Conservation (phyloP, 129 eudicot species). For the Silybum marianum region DNA sequence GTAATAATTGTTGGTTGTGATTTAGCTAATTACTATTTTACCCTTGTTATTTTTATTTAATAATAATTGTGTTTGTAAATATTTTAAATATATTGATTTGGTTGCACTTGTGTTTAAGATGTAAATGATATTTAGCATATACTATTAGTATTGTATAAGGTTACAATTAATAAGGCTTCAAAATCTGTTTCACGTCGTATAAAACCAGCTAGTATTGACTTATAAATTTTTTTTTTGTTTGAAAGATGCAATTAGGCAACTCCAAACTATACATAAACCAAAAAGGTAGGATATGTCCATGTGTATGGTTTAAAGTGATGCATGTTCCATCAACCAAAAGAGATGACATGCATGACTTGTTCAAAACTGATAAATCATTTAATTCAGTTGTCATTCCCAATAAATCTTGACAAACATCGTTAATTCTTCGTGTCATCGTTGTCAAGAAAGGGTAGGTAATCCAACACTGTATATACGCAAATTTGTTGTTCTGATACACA, state of each 20-base stretch:
- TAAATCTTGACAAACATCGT: not conserved
- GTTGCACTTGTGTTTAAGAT: not conserved
- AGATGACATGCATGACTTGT: not conserved
- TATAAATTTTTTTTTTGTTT: too few relatives aligned
- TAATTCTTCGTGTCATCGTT: not conserved
- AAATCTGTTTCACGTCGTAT: not conserved
- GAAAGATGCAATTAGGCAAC: not conserved
- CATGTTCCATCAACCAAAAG: not conserved
- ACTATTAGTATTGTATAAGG: not conserved
- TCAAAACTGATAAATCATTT: not conserved
- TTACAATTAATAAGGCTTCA: too few relatives aligned
- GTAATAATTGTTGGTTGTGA: not conserved
- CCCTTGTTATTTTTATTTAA: not conserved
- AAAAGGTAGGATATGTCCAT: not conserved
- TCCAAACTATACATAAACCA: not conserved
- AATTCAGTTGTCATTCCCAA: not conserved
- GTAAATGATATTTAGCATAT: not conserved
- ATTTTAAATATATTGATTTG: not conserved
- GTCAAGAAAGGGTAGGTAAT: not conserved
- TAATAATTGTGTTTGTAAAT: not conserved
- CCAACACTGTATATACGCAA: not conserved
- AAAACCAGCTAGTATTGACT: not conserved
- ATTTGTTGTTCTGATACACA: not conserved
- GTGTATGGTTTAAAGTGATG: not conserved
- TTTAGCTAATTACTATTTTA: not conserved